Base-by-base conservation (phyloP, 2,329 filamentous ascomycete species). In the Cladosporium colombiae region DNA sequence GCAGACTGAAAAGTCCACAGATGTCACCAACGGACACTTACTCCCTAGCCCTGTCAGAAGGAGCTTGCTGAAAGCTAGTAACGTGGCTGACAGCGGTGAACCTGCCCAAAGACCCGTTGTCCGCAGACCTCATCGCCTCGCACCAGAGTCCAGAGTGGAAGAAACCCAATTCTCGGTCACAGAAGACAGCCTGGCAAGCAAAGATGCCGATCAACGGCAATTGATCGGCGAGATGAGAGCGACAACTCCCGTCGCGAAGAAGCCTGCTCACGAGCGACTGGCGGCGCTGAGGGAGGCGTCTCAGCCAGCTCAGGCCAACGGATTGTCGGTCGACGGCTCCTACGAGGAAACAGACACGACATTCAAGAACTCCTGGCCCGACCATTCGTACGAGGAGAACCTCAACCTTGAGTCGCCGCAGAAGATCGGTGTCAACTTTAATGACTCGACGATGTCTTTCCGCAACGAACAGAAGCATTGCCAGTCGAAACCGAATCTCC, bases 391-490 rank as follows among this genome's bases (percentile, higher is more conserved):
- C 67, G 72, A 76, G 63, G 76, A 78, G 62, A 69, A 72, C 25
- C 69, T 77, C n/a, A 78, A 78, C 53, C 58, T 74, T 25, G 72
- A 73, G 7, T 78, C 76, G 14, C 76, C 76, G 8, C 70, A 70
- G 37, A 77, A 76, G 56, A 70, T 78, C 60, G 68, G 62, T 10
- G 75, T 78, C 65, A 75, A 77, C 52, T 78, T 78, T 69, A 74
- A 75, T 49, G 75, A 77, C 57, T 76, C 72, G 13, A 44, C 55
- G 2, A 31, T 60, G 40, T 63, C 59, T 11, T 55, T 31, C 52
- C 52, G 52, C 18, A 33, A 33, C 8, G 52, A 55, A 11, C 46
- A 40, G 44, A 46, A 66, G 63, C 61, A 52, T 25, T 40, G 67
- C 31, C 65, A 64, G 44, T 40, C 67, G 64, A 25, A 70, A 11